Evolutionary conservation across 2,329 filamentous ascomycete genomes (phyloP).

Genomic region (Fusarium keratoplasticum): DNA sequence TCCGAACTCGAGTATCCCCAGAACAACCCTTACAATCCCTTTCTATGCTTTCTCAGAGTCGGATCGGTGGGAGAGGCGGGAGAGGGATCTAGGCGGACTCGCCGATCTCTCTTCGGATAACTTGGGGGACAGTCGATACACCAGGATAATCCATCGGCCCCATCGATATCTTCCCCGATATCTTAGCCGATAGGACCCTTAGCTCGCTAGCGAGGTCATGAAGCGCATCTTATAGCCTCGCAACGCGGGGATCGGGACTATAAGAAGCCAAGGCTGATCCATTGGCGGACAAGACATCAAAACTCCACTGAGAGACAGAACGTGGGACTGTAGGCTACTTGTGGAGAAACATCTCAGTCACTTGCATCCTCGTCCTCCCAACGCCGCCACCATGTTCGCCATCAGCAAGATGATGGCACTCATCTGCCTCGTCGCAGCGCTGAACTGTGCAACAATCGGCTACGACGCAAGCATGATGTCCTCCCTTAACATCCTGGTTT

Average conservation of each 20-base stretch:
- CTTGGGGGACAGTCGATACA: not conserved
- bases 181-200: not conserved
- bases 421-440: conserved; percentile 18
- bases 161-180: not conserved
- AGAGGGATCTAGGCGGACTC: not conserved
- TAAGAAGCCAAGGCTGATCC: not conserved
- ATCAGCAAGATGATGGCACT: conserved; percentile 7
- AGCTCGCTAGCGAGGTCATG: not conserved
- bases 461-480: conserved; percentile 22
- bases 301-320: not conserved
- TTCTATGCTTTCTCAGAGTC: not conserved
- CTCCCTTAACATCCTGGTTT: conserved; percentile 18
- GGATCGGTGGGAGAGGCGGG: not conserved
- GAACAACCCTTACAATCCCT: not conserved
- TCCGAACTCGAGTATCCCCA: not conserved
- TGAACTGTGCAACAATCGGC: conserved; percentile 17
- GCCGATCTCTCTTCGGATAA: not conserved
- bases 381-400: conserved; percentile 1
- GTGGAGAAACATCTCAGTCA: not conserved
- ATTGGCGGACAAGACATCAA: not conserved
- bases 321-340: not conserved
- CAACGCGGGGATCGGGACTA: not conserved
- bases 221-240: not conserved
- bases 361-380: not conserved
- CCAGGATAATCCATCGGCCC: not conserved